Conservation (phyloP, 2,329 filamentous ascomycete genomes). For the Fulvia fulva region DNA sequence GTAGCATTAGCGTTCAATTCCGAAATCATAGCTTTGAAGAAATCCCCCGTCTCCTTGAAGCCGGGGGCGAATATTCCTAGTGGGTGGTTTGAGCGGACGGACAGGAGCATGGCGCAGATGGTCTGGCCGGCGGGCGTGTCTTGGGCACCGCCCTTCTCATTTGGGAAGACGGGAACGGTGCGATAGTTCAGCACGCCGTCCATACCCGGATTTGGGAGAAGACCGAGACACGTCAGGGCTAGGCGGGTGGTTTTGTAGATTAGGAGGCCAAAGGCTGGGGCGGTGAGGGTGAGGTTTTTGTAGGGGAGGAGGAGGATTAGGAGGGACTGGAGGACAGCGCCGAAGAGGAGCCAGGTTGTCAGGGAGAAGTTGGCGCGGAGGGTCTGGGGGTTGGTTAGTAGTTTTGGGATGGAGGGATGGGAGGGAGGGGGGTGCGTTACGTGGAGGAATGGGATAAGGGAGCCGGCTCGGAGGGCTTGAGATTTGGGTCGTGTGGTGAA, state of each 20-base stretch:
- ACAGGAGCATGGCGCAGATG: constrained; percentile 14
- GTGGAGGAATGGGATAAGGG: not conserved
- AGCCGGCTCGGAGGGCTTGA: not conserved
- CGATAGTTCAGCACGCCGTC: constrained; percentile 26
- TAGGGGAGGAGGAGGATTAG: constrained; percentile 27
- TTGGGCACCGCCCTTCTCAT: constrained; percentile 12
- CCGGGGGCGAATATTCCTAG: constrained; percentile 18
- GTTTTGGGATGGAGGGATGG: not conserved
- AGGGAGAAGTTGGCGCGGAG: constrained; percentile 9
- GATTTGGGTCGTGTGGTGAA: constrained; percentile 2
- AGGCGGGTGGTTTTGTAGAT: constrained; percentile 30
- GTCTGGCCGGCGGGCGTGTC: constrained; percentile 4
- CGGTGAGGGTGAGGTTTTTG: constrained; percentile 24
- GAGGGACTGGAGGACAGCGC: constrained; percentile 35
- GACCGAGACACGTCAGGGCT: constrained; percentile 29
- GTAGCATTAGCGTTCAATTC: constrained; percentile 11
- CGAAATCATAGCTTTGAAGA: constrained; percentile 10
- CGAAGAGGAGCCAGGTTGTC: constrained; percentile 15
- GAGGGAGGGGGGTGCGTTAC: not conserved
- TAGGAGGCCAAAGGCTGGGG: constrained; percentile 25
- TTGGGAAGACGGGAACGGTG: constrained; percentile 11
- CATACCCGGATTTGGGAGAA: constrained; percentile 33
- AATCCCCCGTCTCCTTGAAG: constrained; percentile 14
- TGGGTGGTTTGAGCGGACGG: constrained; percentile 15
- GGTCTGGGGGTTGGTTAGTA: constrained; percentile 1